Percentiles rank a stretch among this genome's conserved stretches.
These are phyloP conservation scores for Acanthamoeba castellanii DNA, from an alignment of 208 protist species.

Conservation along the genomic window DNA sequence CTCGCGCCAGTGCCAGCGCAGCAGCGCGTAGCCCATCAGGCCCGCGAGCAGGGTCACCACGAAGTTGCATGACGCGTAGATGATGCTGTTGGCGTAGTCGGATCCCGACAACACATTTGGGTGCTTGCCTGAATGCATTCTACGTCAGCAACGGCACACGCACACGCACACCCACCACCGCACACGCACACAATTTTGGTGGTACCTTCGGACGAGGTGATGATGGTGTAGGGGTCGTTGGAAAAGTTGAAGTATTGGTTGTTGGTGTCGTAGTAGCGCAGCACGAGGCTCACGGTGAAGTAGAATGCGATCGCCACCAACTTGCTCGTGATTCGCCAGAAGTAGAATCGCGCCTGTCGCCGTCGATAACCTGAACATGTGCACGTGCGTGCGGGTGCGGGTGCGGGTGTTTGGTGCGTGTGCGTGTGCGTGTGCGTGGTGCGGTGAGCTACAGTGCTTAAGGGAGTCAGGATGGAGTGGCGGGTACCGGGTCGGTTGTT, in stretches of 20 bases:
- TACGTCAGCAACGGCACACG: not conserved
- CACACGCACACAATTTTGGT: not conserved
- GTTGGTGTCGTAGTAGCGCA: conserved; percentile 75
- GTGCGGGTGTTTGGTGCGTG: too few species aligned
- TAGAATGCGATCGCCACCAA: conserved; percentile 69
- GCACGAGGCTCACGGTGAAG: conserved; percentile 28
- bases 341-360: conserved; percentile 75
- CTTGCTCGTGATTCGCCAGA: conserved; percentile 76
- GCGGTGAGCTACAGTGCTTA: too few species aligned
- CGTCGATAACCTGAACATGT: conserved; percentile 67
- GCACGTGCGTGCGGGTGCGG: too few species aligned
- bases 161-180: too few species aligned
- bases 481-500: conserved; percentile 68
- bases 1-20: not conserved
- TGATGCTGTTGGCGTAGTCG: conserved; percentile 24
- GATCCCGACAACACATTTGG: conserved; percentile 31
- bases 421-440: too few species aligned
- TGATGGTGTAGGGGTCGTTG: conserved; percentile 62
- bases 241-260: conserved; percentile 70
- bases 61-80: conserved; percentile 45
- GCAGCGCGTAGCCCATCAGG: conserved; percentile 24
- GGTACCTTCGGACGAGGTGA: conserved; percentile 52
- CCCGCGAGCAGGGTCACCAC: conserved; percentile 38
- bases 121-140: not conserved
- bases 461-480: too few species aligned